phyloP scores from a whole-genome alignment of 1,139 yeast genomes.

The Nakaseomyces uthaithaninus region DNA sequence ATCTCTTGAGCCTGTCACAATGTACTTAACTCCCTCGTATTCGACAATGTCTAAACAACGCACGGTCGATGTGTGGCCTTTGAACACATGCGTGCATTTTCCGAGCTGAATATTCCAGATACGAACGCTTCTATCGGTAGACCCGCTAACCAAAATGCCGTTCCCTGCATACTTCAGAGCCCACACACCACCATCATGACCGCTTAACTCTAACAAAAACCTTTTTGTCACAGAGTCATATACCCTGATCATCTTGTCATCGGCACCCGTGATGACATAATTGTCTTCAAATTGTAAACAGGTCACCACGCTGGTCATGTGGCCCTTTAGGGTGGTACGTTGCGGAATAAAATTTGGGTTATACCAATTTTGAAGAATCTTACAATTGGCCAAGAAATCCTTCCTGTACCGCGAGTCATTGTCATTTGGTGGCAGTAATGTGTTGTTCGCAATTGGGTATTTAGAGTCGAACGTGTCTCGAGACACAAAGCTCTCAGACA shows the following conservation, averaged over 20 bases:
- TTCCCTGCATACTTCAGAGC: constrained; percentile 65
- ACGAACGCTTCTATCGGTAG: constrained; percentile 85
- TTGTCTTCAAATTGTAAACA: constrained; percentile 91
- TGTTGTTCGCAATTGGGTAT: neutral
- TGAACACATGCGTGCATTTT: constrained; percentile 61
- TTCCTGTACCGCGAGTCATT: constrained; percentile 7
- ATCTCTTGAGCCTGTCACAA: constrained; percentile 88
- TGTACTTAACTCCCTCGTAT: constrained; percentile 50
- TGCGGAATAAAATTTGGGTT: constrained; percentile 63
- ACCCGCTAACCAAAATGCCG: constrained; percentile 70
- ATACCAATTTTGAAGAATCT: constrained; percentile 68
- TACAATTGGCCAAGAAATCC: constrained; percentile 6
- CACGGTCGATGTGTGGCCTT: constrained; percentile 89
- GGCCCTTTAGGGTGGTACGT: constrained; percentile 63
- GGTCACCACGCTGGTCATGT: constrained; percentile 78
- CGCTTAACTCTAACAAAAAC: constrained; percentile 58
- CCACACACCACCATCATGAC: constrained; percentile 99
- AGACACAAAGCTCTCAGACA: constrained; percentile 45
- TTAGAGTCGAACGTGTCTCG: constrained; percentile 23
- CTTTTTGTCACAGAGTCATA: constrained; percentile 72
- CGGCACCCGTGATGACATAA: constrained; percentile 87
- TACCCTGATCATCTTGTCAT: constrained; percentile 73
- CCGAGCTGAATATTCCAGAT: constrained; percentile 65
- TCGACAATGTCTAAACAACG: constrained; percentile 80
- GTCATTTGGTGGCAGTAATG: constrained; percentile 3